These are phyloP conservation scores for Apiotrichum gamsii DNA, from an alignment of 1,284 basidiomycete genomes.

Conservation along the genomic window DNA sequence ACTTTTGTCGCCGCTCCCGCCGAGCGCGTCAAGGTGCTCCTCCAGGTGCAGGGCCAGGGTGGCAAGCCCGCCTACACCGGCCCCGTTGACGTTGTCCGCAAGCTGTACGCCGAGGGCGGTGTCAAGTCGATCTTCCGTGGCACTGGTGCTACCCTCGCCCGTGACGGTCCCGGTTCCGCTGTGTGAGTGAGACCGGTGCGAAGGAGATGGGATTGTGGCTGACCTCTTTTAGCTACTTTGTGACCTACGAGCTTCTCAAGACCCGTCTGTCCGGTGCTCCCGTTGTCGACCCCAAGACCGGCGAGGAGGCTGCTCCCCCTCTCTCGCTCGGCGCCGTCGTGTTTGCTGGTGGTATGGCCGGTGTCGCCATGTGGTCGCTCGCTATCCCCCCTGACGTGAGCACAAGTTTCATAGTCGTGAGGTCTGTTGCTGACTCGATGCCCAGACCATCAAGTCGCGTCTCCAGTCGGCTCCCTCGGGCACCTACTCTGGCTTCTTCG, in stretches of 20 bases:
- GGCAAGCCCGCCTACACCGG: constrained; percentile 76
- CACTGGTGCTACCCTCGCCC: constrained; percentile 80
- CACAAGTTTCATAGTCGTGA: constrained; percentile 7
- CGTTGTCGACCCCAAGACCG: constrained; percentile 23
- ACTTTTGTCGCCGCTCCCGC: constrained; percentile 91
- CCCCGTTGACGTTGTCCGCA: constrained; percentile 81
- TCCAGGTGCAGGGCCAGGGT: constrained; percentile 91
- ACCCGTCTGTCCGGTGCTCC: constrained; percentile 55
- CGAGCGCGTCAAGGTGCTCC: constrained; percentile 92
- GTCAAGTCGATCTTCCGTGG: constrained; percentile 88
- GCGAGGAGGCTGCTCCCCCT: constrained; percentile 66
- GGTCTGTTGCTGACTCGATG: background rate
- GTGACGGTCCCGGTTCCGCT: constrained; percentile 94
- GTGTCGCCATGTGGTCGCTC: constrained; percentile 95
- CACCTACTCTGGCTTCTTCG: constrained; percentile 88
- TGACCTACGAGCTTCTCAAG: constrained; percentile 92
- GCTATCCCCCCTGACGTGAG: constrained; percentile 90
- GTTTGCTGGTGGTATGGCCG: constrained; percentile 87
- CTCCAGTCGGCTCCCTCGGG: constrained; percentile 95
- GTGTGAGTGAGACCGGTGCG: no score
- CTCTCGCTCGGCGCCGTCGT: constrained; percentile 84
- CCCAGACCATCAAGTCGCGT: constrained; percentile 87
- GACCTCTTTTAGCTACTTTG: constrained; percentile 75
- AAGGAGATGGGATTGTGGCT: no score
- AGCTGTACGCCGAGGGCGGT: constrained; percentile 92